Evolutionary conservation across 306 rosid species (phyloP), one percentile per base, ranked within the genome.

Genomic region (Cucurbita maxima): DNA sequence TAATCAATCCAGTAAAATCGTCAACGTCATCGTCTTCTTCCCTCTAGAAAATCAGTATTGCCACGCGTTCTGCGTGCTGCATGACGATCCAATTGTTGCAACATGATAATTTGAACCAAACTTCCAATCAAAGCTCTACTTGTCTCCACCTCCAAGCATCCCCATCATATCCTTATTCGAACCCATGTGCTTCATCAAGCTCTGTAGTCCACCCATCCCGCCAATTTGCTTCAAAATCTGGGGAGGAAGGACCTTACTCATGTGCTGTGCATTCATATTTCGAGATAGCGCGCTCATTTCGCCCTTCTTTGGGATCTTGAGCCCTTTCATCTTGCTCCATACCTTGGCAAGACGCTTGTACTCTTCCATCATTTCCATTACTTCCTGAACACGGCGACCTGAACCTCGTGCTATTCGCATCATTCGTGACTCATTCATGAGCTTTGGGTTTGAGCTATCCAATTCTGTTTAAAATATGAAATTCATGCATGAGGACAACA

Each of bases 141-240:
- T 85, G 22, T 86, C 85, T 53, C 87, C 89, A 20, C 87, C 96
- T 60, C 96, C 96, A 19, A 92, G 78, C 96, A 89, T 87, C 53
- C 96, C 86, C 96, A 89, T 87, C 97, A 91, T 89, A 61, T 91
- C 97, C 72, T 89, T 89, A 43, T 74, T 56, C 30, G 89, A 82
- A 73, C 97, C 92, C 88, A 89, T 87, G 78, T 85, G 92, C 87
- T 89, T 89, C 94, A 92, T 89, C 90, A 92, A 82, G 89, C 72
- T 92, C 79, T 93, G 92, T 71, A 93, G 76, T 18, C 92, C 95
- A 55, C 92, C 88, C 89, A 88, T 85, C 70, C 96, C 97, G 51
- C 95, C 96, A 36, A 89, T 82, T 86, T 92, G 97, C 80, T 87
- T 92, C 78, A 87, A 82, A 91, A 91, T 87, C 80, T 89, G 91